These are phyloP conservation scores for Phialocephala sp. DNA, from an alignment of 2,329 filamentous ascomycete genomes.

Conservation along the genomic window DNA sequence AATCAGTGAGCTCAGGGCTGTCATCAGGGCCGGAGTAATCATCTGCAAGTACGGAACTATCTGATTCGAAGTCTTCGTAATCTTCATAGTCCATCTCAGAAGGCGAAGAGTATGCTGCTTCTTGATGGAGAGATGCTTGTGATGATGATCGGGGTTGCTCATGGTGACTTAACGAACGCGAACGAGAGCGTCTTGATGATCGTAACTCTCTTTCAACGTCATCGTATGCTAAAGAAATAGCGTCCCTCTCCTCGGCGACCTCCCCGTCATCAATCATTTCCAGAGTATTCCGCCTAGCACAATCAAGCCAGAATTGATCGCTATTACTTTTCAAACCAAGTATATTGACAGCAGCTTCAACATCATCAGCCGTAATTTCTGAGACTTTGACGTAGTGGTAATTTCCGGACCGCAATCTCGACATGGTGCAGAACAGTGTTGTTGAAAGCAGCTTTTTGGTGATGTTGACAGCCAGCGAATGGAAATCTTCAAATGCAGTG, in stretches of 20 bases:
- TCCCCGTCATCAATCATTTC: slow-evolving; percentile 50
- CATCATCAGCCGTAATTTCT: slow-evolving; percentile 45
- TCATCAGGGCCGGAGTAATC: not conserved
- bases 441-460: slow-evolving; percentile 75
- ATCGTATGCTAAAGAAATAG: slow-evolving; percentile 6
- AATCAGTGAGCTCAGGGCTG: not conserved
- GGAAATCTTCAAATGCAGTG: slow-evolving; percentile 78
- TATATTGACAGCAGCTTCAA: slow-evolving; percentile 58
- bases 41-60: not conserved
- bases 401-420: slow-evolving; percentile 61
- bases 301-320: slow-evolving; percentile 55
- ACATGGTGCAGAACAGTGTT: slow-evolving; percentile 71
- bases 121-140: not conserved
- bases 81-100: not conserved
- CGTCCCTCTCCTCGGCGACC: slow-evolving; percentile 24
- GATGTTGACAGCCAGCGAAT: slow-evolving; percentile 69
- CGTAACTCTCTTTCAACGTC: slow-evolving; percentile 3
- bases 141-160: not conserved
- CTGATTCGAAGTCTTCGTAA: not conserved
- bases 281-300: slow-evolving; percentile 58
- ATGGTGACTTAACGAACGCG: slow-evolving; percentile 37
- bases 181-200: slow-evolving; percentile 31
- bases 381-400: slow-evolving; percentile 40
- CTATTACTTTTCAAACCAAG: slow-evolving; percentile 55
- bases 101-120: slow-evolving; percentile 1